These are phyloP conservation scores for Heterobasidion annosum DNA, from an alignment of 1,284 basidiomycete species.

Conservation along the genomic window DNA sequence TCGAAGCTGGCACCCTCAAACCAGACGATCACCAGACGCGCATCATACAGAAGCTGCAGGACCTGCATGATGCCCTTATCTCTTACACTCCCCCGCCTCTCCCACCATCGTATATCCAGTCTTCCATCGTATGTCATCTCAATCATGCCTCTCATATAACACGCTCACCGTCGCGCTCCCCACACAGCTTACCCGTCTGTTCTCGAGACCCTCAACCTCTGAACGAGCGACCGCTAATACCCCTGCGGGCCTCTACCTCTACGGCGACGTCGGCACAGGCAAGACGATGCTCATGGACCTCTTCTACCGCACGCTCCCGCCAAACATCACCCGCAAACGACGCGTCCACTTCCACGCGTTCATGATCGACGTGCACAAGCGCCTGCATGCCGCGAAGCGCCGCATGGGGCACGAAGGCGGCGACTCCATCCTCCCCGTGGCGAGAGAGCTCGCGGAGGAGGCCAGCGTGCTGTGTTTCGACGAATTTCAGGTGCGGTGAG, in stretches of 20 bases:
- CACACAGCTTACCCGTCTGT: constrained; percentile 55
- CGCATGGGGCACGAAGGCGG: constrained; percentile 61
- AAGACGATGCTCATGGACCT: constrained; percentile 99
- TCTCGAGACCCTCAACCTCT: constrained; percentile 31
- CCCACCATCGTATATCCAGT: constrained; percentile 25
- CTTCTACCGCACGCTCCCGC: constrained; percentile 86
- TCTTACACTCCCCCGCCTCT: constrained; percentile 67
- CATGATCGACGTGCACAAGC: constrained; percentile 98
- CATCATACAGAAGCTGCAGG: constrained; percentile 79
- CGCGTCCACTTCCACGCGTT: constrained; percentile 97
- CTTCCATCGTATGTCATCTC: constrained; percentile 32
- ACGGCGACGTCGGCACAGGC: constrained; percentile 95
- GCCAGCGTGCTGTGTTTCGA: constrained; percentile 92
- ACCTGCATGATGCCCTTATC: constrained; percentile 67
- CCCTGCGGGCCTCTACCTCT: constrained; percentile 93
- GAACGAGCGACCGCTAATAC: constrained; percentile 29
- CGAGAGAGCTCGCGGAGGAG: constrained; percentile 81
- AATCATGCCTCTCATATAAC: not conserved
- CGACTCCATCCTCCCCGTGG: constrained; percentile 86
- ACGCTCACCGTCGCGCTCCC: no score
- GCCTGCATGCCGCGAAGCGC: constrained; percentile 74
- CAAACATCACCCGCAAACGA: constrained; percentile 66
- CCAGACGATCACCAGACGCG: constrained; percentile 79
- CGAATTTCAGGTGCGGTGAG: constrained; percentile 81
- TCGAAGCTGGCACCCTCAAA: constrained; percentile 62